phyloP scores from a whole-genome alignment of 331 rosid species.

The Pyrus hybrid region DNA sequence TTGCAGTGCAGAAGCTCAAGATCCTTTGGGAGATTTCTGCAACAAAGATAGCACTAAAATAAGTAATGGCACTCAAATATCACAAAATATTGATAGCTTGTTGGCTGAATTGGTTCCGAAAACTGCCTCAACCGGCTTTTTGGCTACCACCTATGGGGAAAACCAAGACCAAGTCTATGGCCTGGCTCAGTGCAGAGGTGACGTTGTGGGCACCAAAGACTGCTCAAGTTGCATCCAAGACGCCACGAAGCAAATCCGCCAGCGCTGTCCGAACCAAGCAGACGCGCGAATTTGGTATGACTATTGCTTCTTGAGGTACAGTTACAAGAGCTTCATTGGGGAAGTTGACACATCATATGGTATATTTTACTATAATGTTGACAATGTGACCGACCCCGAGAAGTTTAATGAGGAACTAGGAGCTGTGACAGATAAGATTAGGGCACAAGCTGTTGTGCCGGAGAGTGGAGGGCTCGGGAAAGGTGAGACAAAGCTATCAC shows the following conservation, averaged over 20 bases:
- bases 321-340: conserved; percentile 30
- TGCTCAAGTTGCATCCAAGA: conserved; percentile 47
- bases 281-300: conserved; percentile 68
- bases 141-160: conserved; percentile 24
- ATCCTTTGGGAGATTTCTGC: conserved; percentile 45
- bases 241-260: conserved; percentile 38
- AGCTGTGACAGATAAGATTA: conserved; percentile 23
- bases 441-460: conserved; percentile 27
- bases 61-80: conserved; percentile 24
- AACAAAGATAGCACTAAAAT: conserved; percentile 24
- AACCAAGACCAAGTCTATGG: conserved; percentile 39
- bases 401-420: conserved; percentile 37
- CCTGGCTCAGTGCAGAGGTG: conserved; percentile 62
- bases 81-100: conserved; percentile 35
- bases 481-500: conserved; percentile 33
- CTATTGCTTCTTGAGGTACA: conserved; percentile 52
- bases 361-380: conserved; percentile 36
- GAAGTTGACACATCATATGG: conserved; percentile 47
- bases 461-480: conserved; percentile 51
- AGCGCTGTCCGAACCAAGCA: conserved; percentile 37
- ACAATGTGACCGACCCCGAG: conserved; percentile 43
- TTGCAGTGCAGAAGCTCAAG: conserved; percentile 30
- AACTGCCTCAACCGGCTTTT: conserved; percentile 36
- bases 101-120: conserved; percentile 33
- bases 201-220: conserved; percentile 46